Conservation (phyloP, 805 yeast species). For the Candida xyloterini region DNA sequence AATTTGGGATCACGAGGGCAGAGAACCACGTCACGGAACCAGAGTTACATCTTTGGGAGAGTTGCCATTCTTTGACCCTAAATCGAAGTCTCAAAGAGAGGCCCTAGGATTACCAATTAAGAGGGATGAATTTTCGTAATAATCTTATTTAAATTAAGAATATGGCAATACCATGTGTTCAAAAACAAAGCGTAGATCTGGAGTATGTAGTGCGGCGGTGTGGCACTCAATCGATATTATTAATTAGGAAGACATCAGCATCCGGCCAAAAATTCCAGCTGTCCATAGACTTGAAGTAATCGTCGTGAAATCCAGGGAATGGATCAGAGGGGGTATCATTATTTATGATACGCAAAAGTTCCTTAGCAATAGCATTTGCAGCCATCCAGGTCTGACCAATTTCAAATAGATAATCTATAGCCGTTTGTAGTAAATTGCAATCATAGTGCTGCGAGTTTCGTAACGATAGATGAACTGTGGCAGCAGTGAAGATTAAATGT, state of each 20-base stretch:
- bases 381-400: slow-evolving; percentile 3
- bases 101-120: slow-evolving; percentile 38
- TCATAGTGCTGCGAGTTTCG: background rate
- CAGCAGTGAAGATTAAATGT: slow-evolving; percentile 3
- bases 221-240: no score
- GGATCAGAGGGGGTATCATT: background rate
- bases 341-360: background rate
- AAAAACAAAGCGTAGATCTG: no score
- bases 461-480: slow-evolving; percentile 1
- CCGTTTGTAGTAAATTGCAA: background rate
- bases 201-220: no score
- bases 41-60: slow-evolving; percentile 56
- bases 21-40: slow-evolving; percentile 48
- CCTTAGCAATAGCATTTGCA: background rate
- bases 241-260: background rate
- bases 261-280: slow-evolving; percentile 5
- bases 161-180: background rate
- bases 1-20: slow-evolving; percentile 42
- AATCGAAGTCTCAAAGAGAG: slow-evolving; percentile 52
- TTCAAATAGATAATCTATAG: background rate
- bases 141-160: background rate
- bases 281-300: slow-evolving; percentile 2
- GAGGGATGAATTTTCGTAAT: slow-evolving; percentile 5
- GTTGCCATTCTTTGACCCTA: slow-evolving; percentile 47
- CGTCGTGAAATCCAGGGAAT: background rate